Percentiles rank a stretch among this genome's conserved stretches.
Conservation (phyloP, 2,329 filamentous ascomycete genomes). For the Fusarium setosum region DNA sequence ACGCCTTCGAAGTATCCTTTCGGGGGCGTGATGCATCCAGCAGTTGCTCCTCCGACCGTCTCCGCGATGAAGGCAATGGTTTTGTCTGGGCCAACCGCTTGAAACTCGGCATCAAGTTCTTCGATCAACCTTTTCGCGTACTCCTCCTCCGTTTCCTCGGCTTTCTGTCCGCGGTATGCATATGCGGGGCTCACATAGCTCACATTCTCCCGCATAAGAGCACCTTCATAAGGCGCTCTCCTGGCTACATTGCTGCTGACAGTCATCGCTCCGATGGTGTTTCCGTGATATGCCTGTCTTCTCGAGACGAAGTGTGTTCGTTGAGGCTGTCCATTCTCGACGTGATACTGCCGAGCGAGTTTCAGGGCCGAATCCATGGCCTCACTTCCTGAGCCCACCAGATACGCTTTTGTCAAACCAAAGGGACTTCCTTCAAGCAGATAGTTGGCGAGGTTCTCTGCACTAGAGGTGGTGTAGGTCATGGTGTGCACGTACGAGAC, state of each 20-base stretch:
- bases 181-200: conserved; percentile 75
- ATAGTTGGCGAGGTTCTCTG: conserved; percentile 49
- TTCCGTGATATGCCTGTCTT: conserved; percentile 60
- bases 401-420: conserved; percentile 51
- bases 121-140: conserved; percentile 71
- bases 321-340: conserved; percentile 52
- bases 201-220: conserved; percentile 53
- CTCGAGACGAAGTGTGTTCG: conserved; percentile 55
- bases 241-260: conserved; percentile 72
- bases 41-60: conserved; percentile 74
- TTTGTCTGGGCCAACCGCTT: conserved; percentile 69
- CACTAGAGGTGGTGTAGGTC: conserved; percentile 62
- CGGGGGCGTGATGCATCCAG: conserved; percentile 76
- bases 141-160: conserved; percentile 63
- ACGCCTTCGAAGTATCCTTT: conserved; percentile 78
- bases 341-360: conserved; percentile 59
- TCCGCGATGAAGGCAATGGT: conserved; percentile 81
- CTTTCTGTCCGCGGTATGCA: conserved; percentile 66
- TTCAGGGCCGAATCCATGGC: conserved; percentile 63
- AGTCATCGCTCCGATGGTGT: conserved; percentile 71
- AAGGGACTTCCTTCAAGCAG: conserved; percentile 52
- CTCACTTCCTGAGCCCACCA: conserved; percentile 49
- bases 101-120: conserved; percentile 77
- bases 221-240: conserved; percentile 67
- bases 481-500: conserved; percentile 58